These are phyloP conservation scores for Stromatinia cepivora DNA, from an alignment of 2,329 filamentous ascomycete species.

Conservation along the genomic window DNA sequence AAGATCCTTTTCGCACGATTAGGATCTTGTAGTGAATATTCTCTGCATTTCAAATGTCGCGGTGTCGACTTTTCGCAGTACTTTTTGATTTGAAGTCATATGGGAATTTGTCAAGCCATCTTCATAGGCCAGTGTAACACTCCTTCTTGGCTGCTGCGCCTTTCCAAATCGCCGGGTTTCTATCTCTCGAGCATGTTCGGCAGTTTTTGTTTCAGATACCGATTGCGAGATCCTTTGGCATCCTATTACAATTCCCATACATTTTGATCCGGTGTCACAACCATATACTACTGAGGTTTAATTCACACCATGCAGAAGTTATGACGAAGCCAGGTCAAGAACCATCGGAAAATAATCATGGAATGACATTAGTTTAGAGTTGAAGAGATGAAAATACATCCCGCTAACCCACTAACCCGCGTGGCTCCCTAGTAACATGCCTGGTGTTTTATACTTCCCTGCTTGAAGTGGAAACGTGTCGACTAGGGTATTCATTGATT, in stretches of 20 bases:
- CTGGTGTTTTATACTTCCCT: too few relatives aligned
- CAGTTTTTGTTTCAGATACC: neutral
- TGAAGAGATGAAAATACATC: neutral
- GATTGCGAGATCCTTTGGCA: neutral
- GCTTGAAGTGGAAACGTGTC: neutral
- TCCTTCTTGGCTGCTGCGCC: conserved; percentile 4
- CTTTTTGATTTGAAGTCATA: neutral
- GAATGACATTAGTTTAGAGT: neutral
- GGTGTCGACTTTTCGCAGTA: neutral
- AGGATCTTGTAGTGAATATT: neutral
- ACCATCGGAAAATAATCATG: neutral
- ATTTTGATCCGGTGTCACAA: neutral
- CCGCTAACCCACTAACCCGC: neutral
- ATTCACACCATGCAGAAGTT: neutral
- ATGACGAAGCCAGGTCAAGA: neutral
- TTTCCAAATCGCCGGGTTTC: neutral
- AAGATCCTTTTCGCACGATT: neutral
- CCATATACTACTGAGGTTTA: neutral
- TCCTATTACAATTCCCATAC: neutral
- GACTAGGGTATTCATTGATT: neutral
- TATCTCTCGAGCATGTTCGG: neutral
- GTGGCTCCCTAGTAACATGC: neutral
- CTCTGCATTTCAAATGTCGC: neutral
- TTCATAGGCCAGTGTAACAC: neutral
- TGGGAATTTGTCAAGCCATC: neutral